These are phyloP conservation scores for Stemphylium vesicarium DNA, from an alignment of 2,329 filamentous ascomycete genomes.

Conservation along the genomic window DNA sequence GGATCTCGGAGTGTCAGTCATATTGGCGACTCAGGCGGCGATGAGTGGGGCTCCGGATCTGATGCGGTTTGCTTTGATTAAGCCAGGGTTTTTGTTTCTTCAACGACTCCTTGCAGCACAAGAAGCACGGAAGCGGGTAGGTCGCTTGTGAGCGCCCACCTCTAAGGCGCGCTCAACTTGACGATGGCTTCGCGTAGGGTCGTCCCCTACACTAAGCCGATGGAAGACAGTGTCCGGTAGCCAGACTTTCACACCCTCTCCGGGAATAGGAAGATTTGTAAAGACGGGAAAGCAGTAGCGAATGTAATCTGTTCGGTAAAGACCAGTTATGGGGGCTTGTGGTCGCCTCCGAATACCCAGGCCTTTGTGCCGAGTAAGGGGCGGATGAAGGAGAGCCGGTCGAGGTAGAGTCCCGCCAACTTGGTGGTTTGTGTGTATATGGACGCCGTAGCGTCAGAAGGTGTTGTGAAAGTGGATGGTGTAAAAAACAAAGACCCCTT, in stretches of 20 bases:
- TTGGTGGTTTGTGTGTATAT: constrained; percentile 70
- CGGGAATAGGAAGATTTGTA: constrained; percentile 29
- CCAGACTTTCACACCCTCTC: constrained; percentile 36
- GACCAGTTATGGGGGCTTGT: constrained; percentile 91
- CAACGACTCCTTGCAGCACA: constrained; percentile 37
- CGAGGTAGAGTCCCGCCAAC: constrained; percentile 85
- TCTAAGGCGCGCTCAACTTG: constrained; percentile 59
- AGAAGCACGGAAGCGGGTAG: constrained; percentile 49
- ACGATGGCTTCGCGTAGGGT: constrained; percentile 56
- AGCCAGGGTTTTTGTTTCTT: constrained; percentile 13
- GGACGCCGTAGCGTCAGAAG: constrained; percentile 50
- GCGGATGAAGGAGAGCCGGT: constrained; percentile 76
- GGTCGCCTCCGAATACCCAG: constrained; percentile 94
- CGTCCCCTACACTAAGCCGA: constrained; percentile 54
- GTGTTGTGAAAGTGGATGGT: constrained; percentile 20
- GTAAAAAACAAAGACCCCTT: constrained; percentile 25
- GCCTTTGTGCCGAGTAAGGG: constrained; percentile 90
- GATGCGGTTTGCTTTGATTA: constrained; percentile 11
- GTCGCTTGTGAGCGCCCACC: constrained; percentile 63
- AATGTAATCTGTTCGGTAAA: constrained; percentile 32
- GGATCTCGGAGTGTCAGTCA: constrained; percentile 68
- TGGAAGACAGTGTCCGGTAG: constrained; percentile 28
- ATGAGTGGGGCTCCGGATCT: constrained; percentile 32
- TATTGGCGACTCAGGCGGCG: constrained; percentile 46
- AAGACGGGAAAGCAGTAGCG: constrained; percentile 25